phyloP scores from a whole-genome alignment of 116 monocot species.

The Iris pallida region DNA sequence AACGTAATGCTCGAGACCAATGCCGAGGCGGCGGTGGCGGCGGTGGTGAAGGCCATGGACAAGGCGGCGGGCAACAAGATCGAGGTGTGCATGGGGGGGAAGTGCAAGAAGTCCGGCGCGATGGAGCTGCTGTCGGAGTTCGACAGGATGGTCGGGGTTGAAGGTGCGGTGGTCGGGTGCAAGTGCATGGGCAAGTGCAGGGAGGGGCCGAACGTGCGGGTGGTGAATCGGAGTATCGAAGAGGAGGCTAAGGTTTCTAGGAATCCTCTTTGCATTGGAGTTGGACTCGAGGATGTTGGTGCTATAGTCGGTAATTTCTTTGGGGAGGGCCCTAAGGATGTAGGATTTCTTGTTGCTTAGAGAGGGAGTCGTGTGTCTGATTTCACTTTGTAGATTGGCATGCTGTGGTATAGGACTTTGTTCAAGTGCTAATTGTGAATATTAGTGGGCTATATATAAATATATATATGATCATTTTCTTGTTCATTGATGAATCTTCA shows the following conservation, averaged over 20 bases:
- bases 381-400: too few relatives aligned
- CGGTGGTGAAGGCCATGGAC: not conserved
- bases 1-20: too few relatives aligned
- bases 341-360: constrained; percentile 20
- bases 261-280: constrained; percentile 67
- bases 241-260: constrained; percentile 10
- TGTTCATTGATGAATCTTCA: too few relatives aligned
- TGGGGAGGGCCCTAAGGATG: constrained; percentile 20
- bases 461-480: too few relatives aligned
- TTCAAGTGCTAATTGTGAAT: too few relatives aligned
- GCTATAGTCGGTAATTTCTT: constrained; percentile 51
- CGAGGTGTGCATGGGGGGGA: constrained; percentile 87
- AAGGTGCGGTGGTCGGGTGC: constrained; percentile 74
- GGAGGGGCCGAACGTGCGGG: constrained; percentile 69
- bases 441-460: too few relatives aligned
- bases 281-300: constrained; percentile 66
- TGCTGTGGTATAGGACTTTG: too few relatives aligned
- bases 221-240: constrained; percentile 9
- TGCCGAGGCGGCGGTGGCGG: not conserved
- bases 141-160: constrained; percentile 47
- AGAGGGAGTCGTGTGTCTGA: not conserved
- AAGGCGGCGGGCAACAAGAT: constrained; percentile 51
- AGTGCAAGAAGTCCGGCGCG: constrained; percentile 79
- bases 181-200: constrained; percentile 99
- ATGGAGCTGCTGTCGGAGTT: constrained; percentile 60